phyloP scores from a whole-genome alignment of 2,329 filamentous ascomycete genomes.

The Zymoseptoria ardabiliae region DNA sequence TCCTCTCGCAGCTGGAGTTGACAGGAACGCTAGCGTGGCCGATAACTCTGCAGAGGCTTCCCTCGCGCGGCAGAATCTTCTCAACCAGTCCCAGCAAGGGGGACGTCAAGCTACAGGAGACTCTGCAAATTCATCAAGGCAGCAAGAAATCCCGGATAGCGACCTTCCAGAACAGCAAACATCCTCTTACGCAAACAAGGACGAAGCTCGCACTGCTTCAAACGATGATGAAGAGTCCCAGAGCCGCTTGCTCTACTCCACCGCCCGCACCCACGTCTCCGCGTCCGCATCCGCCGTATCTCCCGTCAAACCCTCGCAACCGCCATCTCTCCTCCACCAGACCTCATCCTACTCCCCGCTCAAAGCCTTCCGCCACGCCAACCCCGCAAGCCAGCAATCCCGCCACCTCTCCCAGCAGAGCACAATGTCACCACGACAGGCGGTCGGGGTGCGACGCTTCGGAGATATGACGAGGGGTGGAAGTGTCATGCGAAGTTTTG shows the following conservation, averaged over 20 bases:
- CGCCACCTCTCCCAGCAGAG: constrained; percentile 16
- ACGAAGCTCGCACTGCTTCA: not conserved
- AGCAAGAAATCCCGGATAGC: constrained; percentile 26
- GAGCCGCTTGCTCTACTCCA: constrained; percentile 23
- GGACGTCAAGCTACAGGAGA: not conserved
- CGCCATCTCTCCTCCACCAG: not conserved
- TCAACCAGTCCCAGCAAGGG: constrained; percentile 12
- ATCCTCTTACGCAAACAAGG: not conserved
- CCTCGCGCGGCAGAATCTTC: constrained; percentile 6
- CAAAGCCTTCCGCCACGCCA: constrained; percentile 5
- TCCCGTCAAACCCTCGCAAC: constrained; percentile 13
- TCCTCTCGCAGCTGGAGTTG: constrained; percentile 15
- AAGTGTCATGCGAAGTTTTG: constrained; percentile 14
- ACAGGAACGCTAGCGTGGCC: constrained; percentile 16
- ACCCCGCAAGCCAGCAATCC: constrained; percentile 5
- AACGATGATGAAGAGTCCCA: constrained; percentile 7
- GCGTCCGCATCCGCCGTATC: constrained; percentile 20
- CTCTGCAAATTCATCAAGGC: not conserved
- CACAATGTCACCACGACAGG: constrained; percentile 23
- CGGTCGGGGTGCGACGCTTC: constrained; percentile 25
- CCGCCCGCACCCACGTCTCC: constrained; percentile 35
- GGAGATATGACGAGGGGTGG: constrained; percentile 26
- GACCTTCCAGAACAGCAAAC: constrained; percentile 14
- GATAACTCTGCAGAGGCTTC: constrained; percentile 18
- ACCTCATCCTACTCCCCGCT: constrained; percentile 6